phyloP scores from a whole-genome alignment of 129 eudicot species.

The Flaveria linearis region DNA sequence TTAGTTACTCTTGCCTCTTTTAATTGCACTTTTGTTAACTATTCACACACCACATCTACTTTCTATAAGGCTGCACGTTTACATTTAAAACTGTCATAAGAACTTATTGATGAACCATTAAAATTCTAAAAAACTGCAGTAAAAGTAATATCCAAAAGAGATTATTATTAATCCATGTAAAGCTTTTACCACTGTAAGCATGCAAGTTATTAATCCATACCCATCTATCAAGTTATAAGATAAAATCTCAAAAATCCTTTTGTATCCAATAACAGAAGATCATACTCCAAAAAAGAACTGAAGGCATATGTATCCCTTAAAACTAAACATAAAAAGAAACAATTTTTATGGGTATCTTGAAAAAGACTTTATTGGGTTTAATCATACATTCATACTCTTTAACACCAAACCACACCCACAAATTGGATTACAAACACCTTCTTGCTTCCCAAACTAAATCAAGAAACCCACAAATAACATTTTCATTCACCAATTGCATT shows the following conservation, averaged over 20 bases:
- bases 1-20: no score
- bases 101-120: no score
- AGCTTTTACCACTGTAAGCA: no score
- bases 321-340: no score
- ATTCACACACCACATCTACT: no score
- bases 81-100: no score
- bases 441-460: slow-evolving; percentile 13
- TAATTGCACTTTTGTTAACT: no score
- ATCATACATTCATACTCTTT: neutral
- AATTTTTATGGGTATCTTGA: slow-evolving; percentile 4
- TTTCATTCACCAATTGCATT: slow-evolving; percentile 1
- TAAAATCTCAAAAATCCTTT: neutral
- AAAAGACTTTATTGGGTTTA: slow-evolving; percentile 2
- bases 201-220: neutral
- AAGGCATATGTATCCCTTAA: neutral
- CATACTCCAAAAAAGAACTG: neutral
- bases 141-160: no score
- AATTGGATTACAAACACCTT: neutral
- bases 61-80: no score
- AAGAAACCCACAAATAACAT: slow-evolving; percentile 9
- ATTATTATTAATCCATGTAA: no score
- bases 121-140: no score
- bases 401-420: neutral
- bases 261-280: neutral
- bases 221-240: neutral